Conservation (phyloP, 148 eudicot species). For the Polygonum aviculare region DNA sequence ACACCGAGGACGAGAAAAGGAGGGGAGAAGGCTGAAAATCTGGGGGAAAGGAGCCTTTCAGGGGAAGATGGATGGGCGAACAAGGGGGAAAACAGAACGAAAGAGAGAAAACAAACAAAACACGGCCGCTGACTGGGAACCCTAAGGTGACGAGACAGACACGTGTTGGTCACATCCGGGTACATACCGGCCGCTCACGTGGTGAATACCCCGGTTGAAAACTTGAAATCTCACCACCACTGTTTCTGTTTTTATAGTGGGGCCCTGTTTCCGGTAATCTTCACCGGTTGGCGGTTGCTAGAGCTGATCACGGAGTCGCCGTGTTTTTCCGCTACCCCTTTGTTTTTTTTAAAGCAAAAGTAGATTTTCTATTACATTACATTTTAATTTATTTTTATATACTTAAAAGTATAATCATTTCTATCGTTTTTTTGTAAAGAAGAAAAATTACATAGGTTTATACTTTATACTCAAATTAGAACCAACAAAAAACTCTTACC, state of each 20-base stretch:
- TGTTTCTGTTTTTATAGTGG: background rate
- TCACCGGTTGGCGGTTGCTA: background rate
- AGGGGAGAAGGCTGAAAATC: slow-evolving; percentile 7
- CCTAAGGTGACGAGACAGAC: slow-evolving; percentile 18
- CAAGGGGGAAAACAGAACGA: background rate
- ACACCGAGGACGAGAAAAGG: background rate
- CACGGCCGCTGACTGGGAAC: slow-evolving; percentile 24
- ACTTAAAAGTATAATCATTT: too few species aligned
- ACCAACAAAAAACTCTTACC: too few species aligned
- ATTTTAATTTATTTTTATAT: too few species aligned
- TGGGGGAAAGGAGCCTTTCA: slow-evolving; percentile 5
- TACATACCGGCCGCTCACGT: slow-evolving; percentile 7
- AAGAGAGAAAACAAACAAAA: background rate
- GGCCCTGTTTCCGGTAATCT: background rate
- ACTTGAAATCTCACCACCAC: background rate
- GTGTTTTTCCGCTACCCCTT: background rate
- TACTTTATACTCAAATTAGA: too few species aligned
- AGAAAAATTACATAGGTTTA: too few species aligned
- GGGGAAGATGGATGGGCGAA: slow-evolving; percentile 1
- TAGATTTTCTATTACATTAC: background rate
- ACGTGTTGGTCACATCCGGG: slow-evolving; percentile 17
- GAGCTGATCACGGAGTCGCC: background rate
- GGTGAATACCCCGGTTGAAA: background rate
- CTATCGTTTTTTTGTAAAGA: too few species aligned
- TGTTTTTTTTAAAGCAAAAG: background rate